phyloP scores from a whole-genome alignment of 2,329 filamentous ascomycete species.

The Trichoderma sp. region DNA sequence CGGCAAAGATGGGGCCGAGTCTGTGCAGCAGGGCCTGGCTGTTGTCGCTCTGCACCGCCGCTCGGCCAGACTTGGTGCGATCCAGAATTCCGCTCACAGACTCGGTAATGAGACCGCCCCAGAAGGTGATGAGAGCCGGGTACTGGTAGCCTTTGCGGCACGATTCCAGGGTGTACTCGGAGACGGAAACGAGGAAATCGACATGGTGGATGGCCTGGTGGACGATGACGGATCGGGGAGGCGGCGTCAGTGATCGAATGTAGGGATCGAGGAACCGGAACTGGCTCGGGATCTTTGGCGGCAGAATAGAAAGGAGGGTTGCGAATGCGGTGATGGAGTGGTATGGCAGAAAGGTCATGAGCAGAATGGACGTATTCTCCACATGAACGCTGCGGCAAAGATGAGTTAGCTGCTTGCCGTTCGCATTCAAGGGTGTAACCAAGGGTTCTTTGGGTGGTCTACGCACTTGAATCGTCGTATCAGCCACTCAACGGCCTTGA shows the following conservation, averaged over 20 bases:
- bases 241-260: slow-evolving; percentile 72
- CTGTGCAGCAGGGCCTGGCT: slow-evolving; percentile 74
- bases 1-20: slow-evolving; percentile 70
- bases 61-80: slow-evolving; percentile 72
- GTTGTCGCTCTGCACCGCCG: slow-evolving; percentile 74
- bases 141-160: slow-evolving; percentile 74
- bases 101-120: slow-evolving; percentile 86
- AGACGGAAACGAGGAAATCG: slow-evolving; percentile 74
- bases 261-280: slow-evolving; percentile 89
- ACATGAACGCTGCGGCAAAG: slow-evolving; percentile 75
- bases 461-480: slow-evolving; percentile 82
- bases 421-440: background rate
- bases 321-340: slow-evolving; percentile 84
- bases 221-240: slow-evolving; percentile 79
- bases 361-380: slow-evolving; percentile 75
- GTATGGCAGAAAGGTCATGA: slow-evolving; percentile 90
- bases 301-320: slow-evolving; percentile 84
- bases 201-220: slow-evolving; percentile 80
- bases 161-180: slow-evolving; percentile 75
- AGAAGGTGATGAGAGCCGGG: slow-evolving; percentile 80
- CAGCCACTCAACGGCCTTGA: slow-evolving; percentile 94
- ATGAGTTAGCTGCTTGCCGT: slow-evolving; percentile 22
- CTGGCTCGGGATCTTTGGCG: slow-evolving; percentile 69
- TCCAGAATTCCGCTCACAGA: slow-evolving; percentile 82
- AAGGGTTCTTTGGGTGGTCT: background rate